Conservation (phyloP, 2,329 filamentous ascomycete genomes). For the Alternaria sp. region DNA sequence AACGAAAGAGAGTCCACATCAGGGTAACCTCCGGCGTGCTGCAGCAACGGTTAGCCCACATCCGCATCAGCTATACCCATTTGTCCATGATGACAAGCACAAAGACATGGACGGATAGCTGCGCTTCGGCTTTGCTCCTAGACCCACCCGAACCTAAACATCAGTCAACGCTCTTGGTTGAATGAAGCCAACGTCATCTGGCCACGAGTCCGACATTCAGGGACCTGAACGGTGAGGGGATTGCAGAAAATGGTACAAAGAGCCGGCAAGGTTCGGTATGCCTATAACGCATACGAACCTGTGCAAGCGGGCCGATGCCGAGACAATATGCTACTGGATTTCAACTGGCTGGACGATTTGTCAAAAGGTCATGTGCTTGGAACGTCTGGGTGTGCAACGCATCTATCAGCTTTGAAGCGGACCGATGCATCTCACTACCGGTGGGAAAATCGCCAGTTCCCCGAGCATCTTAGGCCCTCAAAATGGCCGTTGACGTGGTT, state of each 20-base stretch:
- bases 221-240: constrained; percentile 3
- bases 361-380: constrained; percentile 1
- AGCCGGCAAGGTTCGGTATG: constrained; percentile 27
- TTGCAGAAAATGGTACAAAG: background rate
- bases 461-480: background rate
- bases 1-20: background rate
- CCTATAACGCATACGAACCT: constrained; percentile 24
- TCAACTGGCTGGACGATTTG: constrained; percentile 5
- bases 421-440: background rate
- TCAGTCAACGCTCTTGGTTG: background rate
- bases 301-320: constrained; percentile 21
- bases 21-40: constrained; percentile 3
- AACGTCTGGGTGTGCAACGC: too few relatives aligned
- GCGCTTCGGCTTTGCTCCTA: constrained; percentile 8
- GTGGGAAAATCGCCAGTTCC: background rate
- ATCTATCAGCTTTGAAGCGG: background rate
- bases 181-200: constrained; percentile 7
- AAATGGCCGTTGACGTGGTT: constrained; percentile 3
- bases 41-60: constrained; percentile 12
- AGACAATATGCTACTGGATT: background rate
- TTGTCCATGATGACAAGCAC: background rate
- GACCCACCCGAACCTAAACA: background rate
- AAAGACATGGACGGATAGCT: constrained; percentile 1
- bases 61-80: constrained; percentile 1
- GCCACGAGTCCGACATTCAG: constrained; percentile 2